Evolutionary conservation across 2,329 filamentous ascomycete genomes (phyloP).

Genomic region (Pseudogymnoascus sp.): DNA sequence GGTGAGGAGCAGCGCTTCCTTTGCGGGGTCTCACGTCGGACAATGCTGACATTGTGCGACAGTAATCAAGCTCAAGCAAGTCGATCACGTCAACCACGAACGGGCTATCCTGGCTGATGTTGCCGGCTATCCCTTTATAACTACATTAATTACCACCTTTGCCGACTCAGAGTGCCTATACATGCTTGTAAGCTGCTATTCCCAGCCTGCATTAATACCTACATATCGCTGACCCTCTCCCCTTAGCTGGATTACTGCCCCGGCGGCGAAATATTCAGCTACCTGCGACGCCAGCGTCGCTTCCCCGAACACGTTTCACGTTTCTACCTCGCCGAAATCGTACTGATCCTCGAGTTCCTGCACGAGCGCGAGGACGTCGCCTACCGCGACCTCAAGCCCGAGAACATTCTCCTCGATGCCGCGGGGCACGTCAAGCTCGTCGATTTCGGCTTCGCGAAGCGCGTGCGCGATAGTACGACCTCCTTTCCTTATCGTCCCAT

Average conservation of each 20-base stretch:
- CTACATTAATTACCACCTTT: conserved; percentile 68
- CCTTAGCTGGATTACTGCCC: conserved; percentile 64
- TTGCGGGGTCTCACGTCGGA: neutral
- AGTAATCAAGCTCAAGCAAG: conserved; percentile 77
- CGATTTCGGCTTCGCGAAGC: conserved; percentile 80
- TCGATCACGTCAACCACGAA: conserved; percentile 80
- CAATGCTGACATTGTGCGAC: conserved; percentile 13
- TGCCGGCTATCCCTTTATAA: conserved; percentile 76
- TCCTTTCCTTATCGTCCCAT: conserved; percentile 8
- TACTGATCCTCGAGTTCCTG: conserved; percentile 70
- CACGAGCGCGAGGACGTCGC: conserved; percentile 73
- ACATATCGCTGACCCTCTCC: conserved; percentile 3
- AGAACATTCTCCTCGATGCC: conserved; percentile 70
- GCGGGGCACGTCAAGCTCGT: conserved; percentile 76
- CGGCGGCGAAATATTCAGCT: conserved; percentile 78
- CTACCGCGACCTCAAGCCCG: conserved; percentile 74
- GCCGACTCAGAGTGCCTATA: conserved; percentile 72
- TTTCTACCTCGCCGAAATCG: conserved; percentile 79
- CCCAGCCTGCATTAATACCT: neutral
- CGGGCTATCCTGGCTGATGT: conserved; percentile 69
- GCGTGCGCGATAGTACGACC: conserved; percentile 50
- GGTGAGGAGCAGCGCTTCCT: conserved; percentile 23
- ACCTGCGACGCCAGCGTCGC: conserved; percentile 65
- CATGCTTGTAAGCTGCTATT: conserved; percentile 50
- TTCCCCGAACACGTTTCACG: conserved; percentile 72